Evolutionary conservation across 371 early-diverging fungal species (phyloP).

Genomic region (Mortierella sp.): DNA sequence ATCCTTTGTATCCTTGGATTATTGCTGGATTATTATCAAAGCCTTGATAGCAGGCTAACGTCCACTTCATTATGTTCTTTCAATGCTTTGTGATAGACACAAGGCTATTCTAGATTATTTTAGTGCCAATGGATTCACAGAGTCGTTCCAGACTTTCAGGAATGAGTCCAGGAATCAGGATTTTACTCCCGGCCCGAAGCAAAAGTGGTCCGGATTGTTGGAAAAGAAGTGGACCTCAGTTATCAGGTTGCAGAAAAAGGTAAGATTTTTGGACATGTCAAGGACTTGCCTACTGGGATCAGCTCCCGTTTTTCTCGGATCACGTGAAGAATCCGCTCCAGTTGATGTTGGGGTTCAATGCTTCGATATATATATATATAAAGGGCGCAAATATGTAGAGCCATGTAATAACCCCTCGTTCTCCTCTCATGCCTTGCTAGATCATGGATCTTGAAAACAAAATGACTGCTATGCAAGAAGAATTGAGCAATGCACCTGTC

Average conservation of each 20-base stretch:
- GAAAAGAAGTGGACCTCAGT: slow-evolving; percentile 97
- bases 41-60: not conserved
- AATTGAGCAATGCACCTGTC: slow-evolving; percentile 74
- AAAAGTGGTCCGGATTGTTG: slow-evolving; percentile 85
- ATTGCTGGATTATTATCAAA: not conserved
- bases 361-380: not conserved
- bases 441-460: slow-evolving; percentile 92
- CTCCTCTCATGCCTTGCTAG: slow-evolving; percentile 55
- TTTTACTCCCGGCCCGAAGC: slow-evolving; percentile 80
- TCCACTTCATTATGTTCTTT: not conserved
- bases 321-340: not conserved
- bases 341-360: too few species aligned
- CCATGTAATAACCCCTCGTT: too few species aligned
- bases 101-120: slow-evolving; percentile 91
- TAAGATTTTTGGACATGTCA: slow-evolving; percentile 3
- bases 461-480: slow-evolving; percentile 81
- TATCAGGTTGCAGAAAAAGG: slow-evolving; percentile 89
- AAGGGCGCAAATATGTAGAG: not conserved
- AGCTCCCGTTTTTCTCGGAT: not conserved
- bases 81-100: slow-evolving; percentile 62
- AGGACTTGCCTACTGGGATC: not conserved
- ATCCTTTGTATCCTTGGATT: too few species aligned
- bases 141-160: slow-evolving; percentile 76
- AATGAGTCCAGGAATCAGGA: slow-evolving; percentile 81
- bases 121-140: slow-evolving; percentile 75